A percentile compares a stretch with the other conserved stretches of the same genome.
These are phyloP conservation scores for Coemansia sp. DNA, from an alignment of 192 early-diverging fungal species.

Conservation along the genomic window DNA sequence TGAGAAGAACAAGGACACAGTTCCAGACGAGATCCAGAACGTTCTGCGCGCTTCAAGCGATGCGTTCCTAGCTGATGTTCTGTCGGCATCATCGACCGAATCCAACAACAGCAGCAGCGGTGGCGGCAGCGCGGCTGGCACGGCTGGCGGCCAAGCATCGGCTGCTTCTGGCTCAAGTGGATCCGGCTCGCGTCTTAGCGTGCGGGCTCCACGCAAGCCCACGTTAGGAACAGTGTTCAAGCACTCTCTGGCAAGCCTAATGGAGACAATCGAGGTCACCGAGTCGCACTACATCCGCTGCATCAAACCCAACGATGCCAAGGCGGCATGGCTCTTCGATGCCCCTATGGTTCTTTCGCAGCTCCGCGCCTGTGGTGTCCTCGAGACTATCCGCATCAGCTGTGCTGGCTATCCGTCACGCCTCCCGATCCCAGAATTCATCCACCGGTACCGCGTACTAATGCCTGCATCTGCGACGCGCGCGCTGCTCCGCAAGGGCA, in stretches of 20 bases:
- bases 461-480: constrained; percentile 24
- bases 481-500: constrained; percentile 23
- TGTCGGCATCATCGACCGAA: constrained; percentile 27
- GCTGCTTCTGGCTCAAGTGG: not conserved
- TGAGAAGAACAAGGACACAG: constrained; percentile 99
- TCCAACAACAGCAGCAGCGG: not conserved
- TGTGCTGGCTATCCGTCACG: constrained; percentile 96
- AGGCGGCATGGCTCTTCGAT: constrained; percentile 89
- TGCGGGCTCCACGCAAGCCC: constrained; percentile 66
- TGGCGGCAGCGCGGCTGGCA: too few species aligned
- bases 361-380: constrained; percentile 96
- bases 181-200: constrained; percentile 14
- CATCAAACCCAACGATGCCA: constrained; percentile 97
- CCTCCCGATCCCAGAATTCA: constrained; percentile 87
- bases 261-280: constrained; percentile 93
- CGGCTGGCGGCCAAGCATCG: too few species aligned
- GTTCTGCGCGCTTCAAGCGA: constrained; percentile 75
- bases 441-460: constrained; percentile 75
- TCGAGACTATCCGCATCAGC: constrained; percentile 98
- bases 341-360: constrained; percentile 92
- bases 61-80: constrained; percentile 78
- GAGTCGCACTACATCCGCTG: constrained; percentile 98
- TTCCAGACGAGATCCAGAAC: constrained; percentile 85
- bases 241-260: constrained; percentile 84
- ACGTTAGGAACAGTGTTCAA: constrained; percentile 98